Conservation (phyloP, 2,329 filamentous ascomycete genomes). For the Grosmannia penicillata region DNA sequence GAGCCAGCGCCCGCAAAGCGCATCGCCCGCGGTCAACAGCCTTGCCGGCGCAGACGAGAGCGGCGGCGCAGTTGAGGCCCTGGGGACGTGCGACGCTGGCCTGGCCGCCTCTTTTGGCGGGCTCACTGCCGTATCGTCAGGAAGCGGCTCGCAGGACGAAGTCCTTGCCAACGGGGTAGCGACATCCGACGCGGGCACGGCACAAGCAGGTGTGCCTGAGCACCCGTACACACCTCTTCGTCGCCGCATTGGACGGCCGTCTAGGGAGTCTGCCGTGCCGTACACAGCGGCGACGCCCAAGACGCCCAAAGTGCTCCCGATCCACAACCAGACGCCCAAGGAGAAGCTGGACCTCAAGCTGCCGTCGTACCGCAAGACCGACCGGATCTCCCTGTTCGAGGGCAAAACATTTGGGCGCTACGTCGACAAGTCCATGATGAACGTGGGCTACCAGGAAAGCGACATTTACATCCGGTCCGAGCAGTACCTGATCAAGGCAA, state of each 20-base stretch:
- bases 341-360: conserved; percentile 66
- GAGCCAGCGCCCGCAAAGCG: too few species aligned
- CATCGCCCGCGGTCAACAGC: neutral
- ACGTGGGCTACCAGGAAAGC: conserved; percentile 89
- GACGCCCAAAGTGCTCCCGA: conserved; percentile 53
- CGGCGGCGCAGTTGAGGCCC: neutral
- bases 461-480: conserved; percentile 75
- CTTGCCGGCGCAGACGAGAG: too few species aligned
- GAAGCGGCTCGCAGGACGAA: neutral
- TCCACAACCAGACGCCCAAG: conserved; percentile 65
- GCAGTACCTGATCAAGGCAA: conserved; percentile 51
- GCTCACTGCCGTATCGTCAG: neutral
- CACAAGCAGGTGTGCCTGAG: neutral
- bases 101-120: neutral
- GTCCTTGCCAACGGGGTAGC: conserved; percentile 17
- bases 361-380: conserved; percentile 60
- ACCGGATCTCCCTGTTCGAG: conserved; percentile 68
- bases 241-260: conserved; percentile 26
- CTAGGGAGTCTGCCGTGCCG: conserved; percentile 28
- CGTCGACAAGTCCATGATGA: conserved; percentile 92
- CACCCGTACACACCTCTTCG: conserved; percentile 12
- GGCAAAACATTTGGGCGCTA: conserved; percentile 79
- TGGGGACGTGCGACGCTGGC: neutral
- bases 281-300: conserved; percentile 26
- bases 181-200: conserved; percentile 11